These are phyloP conservation scores for Leccinum variicolor DNA, from an alignment of 768 basidiomycete species.

Conservation along the genomic window DNA sequence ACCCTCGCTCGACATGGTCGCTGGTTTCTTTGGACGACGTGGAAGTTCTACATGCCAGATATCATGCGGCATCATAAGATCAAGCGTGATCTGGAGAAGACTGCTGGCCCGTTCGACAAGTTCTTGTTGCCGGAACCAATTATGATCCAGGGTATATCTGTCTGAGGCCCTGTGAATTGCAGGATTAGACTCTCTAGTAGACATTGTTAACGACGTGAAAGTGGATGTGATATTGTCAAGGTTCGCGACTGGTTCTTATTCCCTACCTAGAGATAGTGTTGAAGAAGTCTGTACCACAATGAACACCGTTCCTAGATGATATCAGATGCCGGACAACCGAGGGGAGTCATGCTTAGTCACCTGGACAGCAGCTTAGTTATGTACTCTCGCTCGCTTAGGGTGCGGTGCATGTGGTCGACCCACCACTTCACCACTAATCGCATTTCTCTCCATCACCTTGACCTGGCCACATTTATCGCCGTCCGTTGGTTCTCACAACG, in stretches of 20 bases:
- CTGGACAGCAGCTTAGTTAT: not conserved
- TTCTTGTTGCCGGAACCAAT: slow-evolving; percentile 27
- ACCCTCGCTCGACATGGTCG: slow-evolving; percentile 60
- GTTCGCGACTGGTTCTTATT: not conserved
- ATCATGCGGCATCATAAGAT: slow-evolving; percentile 28
- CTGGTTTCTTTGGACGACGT: slow-evolving; percentile 71
- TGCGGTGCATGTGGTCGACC: slow-evolving; percentile 1
- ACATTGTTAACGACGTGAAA: not conserved
- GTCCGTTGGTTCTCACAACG: slow-evolving; percentile 10
- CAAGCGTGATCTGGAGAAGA: slow-evolving; percentile 41
- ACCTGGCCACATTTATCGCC: slow-evolving; percentile 4
- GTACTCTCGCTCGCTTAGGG: not conserved
- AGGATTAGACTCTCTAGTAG: not conserved
- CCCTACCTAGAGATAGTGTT: not conserved
- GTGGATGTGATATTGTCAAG: not conserved
- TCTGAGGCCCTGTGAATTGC: slow-evolving; percentile 6
- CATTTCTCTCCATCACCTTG: slow-evolving; percentile 5
- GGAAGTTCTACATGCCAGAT: slow-evolving; percentile 55
- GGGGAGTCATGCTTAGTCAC: slow-evolving; percentile 24
- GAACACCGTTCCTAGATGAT: not conserved
- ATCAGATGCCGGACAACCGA: too few species aligned
- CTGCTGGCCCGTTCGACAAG: slow-evolving; percentile 53
- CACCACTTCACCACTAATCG: not conserved
- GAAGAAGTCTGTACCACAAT: not conserved
- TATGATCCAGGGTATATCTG: slow-evolving; percentile 11